A percentile compares a stretch with the other conserved stretches of the same genome.
Evolutionary conservation across 257 asterid genomes (phyloP).

Genomic region (Gentiana straminea): DNA sequence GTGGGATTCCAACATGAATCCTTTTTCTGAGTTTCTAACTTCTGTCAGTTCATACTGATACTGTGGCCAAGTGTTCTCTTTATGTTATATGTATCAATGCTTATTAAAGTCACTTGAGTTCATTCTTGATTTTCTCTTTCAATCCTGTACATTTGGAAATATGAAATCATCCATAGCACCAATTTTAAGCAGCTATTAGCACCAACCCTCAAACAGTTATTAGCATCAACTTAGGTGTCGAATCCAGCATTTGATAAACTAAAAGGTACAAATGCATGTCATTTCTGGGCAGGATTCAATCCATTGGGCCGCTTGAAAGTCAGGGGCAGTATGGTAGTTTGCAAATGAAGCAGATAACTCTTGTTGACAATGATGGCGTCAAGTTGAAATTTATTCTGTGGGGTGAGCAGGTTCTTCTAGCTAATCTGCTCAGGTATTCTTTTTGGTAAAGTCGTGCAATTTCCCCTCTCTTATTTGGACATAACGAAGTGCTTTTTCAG

Average conservation of each 20-base stretch:
- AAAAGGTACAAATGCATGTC: background rate
- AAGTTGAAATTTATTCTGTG: constrained; percentile 57
- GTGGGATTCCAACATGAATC: constrained; percentile 5
- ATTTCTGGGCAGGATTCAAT: constrained; percentile 52
- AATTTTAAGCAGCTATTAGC: too few relatives aligned
- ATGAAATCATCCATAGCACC: too few relatives aligned
- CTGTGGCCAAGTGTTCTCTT: background rate
- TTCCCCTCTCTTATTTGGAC: constrained; percentile 3
- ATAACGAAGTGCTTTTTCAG: constrained; percentile 33
- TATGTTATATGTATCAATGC: background rate
- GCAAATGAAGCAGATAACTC: constrained; percentile 66
- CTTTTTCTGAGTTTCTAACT: background rate
- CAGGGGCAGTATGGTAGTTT: constrained; percentile 45
- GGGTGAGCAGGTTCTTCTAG: constrained; percentile 81
- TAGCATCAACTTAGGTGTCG: background rate
- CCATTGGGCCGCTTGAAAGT: constrained; percentile 61
- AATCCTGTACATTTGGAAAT: too few relatives aligned
- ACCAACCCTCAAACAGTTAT: too few relatives aligned
- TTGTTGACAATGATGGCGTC: constrained; percentile 62
- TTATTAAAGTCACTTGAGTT: background rate
- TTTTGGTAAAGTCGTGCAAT: constrained; percentile 5
- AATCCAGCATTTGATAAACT: too few relatives aligned
- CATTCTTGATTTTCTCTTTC: too few relatives aligned
- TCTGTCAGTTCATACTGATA: background rate
- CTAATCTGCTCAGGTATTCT: constrained; percentile 71